These are phyloP conservation scores for Tympanopsis confertula DNA, from an alignment of 2,329 filamentous ascomycete species.

Conservation along the genomic window DNA sequence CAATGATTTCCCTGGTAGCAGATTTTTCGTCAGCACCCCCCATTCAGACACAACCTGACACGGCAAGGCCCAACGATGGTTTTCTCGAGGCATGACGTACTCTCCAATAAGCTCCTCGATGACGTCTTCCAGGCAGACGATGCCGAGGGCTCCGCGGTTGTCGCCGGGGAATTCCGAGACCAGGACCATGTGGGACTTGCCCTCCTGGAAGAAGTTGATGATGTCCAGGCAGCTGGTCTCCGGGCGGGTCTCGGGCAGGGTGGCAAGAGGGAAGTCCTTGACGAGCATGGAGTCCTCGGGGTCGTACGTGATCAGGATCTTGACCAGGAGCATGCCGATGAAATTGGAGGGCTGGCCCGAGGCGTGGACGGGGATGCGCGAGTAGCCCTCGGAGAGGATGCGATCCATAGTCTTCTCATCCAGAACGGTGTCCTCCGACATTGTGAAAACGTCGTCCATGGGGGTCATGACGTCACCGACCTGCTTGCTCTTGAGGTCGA, in stretches of 20 bases:
- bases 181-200: constrained; percentile 96
- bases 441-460: constrained; percentile 92
- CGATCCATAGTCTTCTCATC: constrained; percentile 91
- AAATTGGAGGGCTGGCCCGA: constrained; percentile 78
- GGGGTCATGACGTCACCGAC: constrained; percentile 97
- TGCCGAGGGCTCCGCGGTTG: constrained; percentile 77
- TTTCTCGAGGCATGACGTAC: constrained; percentile 37
- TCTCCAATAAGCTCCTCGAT: constrained; percentile 98
- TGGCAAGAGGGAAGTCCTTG: constrained; percentile 81
- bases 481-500: constrained; percentile 92
- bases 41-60: no score
- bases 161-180: constrained; percentile 87
- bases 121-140: constrained; percentile 92
- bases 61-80: no score
- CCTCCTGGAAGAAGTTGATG: constrained; percentile 99
- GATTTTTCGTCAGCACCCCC: no score
- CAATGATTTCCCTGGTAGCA: constrained; percentile 76
- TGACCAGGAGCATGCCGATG: constrained; percentile 93
- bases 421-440: constrained; percentile 87
- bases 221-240: constrained; percentile 97
- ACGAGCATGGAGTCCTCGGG: constrained; percentile 84
- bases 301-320: constrained; percentile 97
- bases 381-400: constrained; percentile 88
- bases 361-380: constrained; percentile 85
- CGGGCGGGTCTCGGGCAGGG: constrained; percentile 84